Conservation (phyloP, 1,139 yeast species). For the Geotrichum histeridarum region DNA sequence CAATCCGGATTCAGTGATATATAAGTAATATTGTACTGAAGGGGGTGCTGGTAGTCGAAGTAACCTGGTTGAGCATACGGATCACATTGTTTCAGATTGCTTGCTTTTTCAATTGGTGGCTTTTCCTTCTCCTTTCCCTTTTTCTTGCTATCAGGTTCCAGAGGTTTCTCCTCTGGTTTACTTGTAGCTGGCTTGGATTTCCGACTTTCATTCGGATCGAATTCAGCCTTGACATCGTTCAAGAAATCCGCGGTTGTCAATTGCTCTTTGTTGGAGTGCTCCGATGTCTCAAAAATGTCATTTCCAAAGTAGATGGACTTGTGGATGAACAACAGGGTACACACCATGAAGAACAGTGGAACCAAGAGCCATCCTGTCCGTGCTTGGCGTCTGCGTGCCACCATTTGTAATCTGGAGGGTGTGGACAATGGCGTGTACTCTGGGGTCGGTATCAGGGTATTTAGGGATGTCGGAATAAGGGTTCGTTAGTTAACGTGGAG, state of each 20-base stretch:
- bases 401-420: not conserved
- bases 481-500: not conserved
- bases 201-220: not conserved
- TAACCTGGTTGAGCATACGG: slow-evolving; percentile 20
- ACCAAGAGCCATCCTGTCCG: slow-evolving; percentile 6
- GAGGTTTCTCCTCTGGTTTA: no score
- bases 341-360: slow-evolving; percentile 1
- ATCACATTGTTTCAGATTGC: slow-evolving; percentile 13
- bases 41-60: slow-evolving; percentile 12
- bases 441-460: not conserved
- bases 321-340: slow-evolving; percentile 10
- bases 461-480: not conserved
- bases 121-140: not conserved
- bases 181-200: not conserved
- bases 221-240: not conserved
- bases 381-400: slow-evolving; percentile 1
- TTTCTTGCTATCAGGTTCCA: not conserved
- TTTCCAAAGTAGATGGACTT: slow-evolving; percentile 7
- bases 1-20: slow-evolving; percentile 17
- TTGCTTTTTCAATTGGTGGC: not conserved
- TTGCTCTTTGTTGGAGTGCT: not conserved
- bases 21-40: slow-evolving; percentile 9
- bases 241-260: not conserved
- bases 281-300: slow-evolving; percentile 3
- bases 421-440: no score